Evolutionary conservation across 148 eudicot species (phyloP).

Genomic region (Rhododendron williamsianum): DNA sequence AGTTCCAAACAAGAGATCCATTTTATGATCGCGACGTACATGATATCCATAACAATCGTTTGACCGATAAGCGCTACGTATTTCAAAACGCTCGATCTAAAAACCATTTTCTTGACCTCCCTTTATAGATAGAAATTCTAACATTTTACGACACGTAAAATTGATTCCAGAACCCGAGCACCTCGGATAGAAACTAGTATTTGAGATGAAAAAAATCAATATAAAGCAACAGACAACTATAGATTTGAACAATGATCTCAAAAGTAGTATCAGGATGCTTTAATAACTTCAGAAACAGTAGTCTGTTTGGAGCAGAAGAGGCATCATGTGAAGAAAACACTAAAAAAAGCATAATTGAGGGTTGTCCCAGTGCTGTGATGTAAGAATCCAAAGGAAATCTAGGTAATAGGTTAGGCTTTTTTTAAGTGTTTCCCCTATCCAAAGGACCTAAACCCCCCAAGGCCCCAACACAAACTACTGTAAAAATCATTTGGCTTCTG

Average conservation of each 20-base stretch:
- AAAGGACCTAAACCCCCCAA: neutral
- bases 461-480: neutral
- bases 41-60: neutral
- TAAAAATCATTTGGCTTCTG: neutral
- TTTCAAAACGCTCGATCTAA: neutral
- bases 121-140: no score
- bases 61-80: neutral
- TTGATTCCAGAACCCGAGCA: no score
- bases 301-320: neutral
- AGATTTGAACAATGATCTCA: neutral
- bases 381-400: slow-evolving; percentile 17
- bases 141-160: neutral
- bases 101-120: neutral
- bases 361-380: slow-evolving; percentile 23
- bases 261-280: no score
- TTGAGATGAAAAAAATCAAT: neutral
- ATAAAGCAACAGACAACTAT: neutral
- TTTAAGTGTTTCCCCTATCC: slow-evolving; percentile 18
- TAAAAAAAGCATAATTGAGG: neutral
- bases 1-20: neutral
- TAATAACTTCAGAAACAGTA: neutral
- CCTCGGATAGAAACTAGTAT: neutral
- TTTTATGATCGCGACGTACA: neutral
- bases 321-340: neutral
- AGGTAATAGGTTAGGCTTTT: slow-evolving; percentile 15